These are phyloP conservation scores for Aspergillus homomorphus DNA, from an alignment of 495 filamentous ascomycete genomes.

Conservation along the genomic window DNA sequence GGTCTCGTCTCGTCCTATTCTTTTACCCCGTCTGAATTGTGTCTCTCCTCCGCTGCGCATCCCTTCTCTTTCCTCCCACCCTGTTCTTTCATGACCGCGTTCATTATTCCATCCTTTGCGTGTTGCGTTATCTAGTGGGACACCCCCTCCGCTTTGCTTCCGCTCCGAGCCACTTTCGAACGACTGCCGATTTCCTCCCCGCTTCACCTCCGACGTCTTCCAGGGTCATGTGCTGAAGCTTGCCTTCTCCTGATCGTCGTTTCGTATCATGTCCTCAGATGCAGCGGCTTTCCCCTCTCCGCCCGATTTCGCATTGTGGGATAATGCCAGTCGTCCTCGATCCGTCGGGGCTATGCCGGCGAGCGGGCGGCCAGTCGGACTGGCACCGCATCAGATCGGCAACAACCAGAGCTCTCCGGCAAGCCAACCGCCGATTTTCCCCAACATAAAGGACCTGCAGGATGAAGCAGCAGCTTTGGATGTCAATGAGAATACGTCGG, in stretches of 20 bases:
- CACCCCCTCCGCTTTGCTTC: slow-evolving; percentile 4
- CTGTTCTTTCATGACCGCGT: neutral
- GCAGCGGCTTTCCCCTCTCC: slow-evolving; percentile 43
- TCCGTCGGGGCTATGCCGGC: slow-evolving; percentile 33
- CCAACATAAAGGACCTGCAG: slow-evolving; percentile 74
- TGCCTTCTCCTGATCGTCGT: slow-evolving; percentile 10
- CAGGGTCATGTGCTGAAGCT: slow-evolving; percentile 30
- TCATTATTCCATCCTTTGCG: neutral
- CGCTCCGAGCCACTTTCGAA: neutral
- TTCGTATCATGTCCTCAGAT: slow-evolving; percentile 43
- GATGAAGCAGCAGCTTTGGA: slow-evolving; percentile 42
- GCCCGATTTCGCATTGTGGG: slow-evolving; percentile 37
- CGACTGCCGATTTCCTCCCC: neutral
- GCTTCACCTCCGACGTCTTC: neutral
- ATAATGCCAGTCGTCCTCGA: slow-evolving; percentile 28
- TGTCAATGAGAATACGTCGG: slow-evolving; percentile 41
- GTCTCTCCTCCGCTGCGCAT: neutral
- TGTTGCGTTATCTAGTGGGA: neutral
- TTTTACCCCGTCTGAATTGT: too few species aligned
- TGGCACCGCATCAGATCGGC: slow-evolving; percentile 27
- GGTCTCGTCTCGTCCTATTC: neutral
- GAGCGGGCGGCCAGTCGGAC: slow-evolving; percentile 25
- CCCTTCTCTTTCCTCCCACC: neutral
- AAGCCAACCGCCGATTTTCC: slow-evolving; percentile 42
- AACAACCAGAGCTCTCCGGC: slow-evolving; percentile 11